These are phyloP conservation scores for Sclerotinia spermophila DNA, from an alignment of 2,329 filamentous ascomycete genomes.

Conservation along the genomic window DNA sequence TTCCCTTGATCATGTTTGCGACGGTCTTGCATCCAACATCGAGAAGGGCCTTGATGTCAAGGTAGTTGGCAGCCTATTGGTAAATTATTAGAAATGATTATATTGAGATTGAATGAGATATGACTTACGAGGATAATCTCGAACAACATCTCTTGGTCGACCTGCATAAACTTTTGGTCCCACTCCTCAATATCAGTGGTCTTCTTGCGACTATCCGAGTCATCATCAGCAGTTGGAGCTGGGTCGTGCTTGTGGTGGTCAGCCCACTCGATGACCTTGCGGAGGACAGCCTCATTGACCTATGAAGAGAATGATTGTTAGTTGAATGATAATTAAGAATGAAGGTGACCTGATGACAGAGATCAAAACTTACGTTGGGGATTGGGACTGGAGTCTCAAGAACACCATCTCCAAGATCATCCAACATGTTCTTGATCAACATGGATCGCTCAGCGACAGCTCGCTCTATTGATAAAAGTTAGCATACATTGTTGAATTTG, in stretches of 20 bases:
- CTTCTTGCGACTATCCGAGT: slow-evolving; percentile 93
- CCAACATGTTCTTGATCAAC: slow-evolving; percentile 97
- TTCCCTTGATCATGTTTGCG: slow-evolving; percentile 99
- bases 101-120: not conserved
- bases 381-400: slow-evolving; percentile 64
- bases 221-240: slow-evolving; percentile 75
- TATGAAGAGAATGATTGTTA: slow-evolving; percentile 36
- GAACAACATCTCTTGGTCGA: slow-evolving; percentile 99
- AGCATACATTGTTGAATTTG: not conserved
- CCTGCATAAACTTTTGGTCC: slow-evolving; percentile 99
- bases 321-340: slow-evolving; percentile 14
- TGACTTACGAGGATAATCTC: slow-evolving; percentile 88
- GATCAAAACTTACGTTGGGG: slow-evolving; percentile 60
- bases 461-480: slow-evolving; percentile 56
- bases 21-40: slow-evolving; percentile 99
- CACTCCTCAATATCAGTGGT: slow-evolving; percentile 99
- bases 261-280: slow-evolving; percentile 98
- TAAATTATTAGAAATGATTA: not conserved
- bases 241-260: slow-evolving; percentile 91
- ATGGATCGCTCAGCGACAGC: slow-evolving; percentile 85
- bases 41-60: slow-evolving; percentile 96
- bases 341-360: not conserved
- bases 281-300: slow-evolving; percentile 90
- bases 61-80: slow-evolving; percentile 85
- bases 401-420: slow-evolving; percentile 73